phyloP scores from a whole-genome alignment of 305 asterid genomes.

The Solanum hybrid region DNA sequence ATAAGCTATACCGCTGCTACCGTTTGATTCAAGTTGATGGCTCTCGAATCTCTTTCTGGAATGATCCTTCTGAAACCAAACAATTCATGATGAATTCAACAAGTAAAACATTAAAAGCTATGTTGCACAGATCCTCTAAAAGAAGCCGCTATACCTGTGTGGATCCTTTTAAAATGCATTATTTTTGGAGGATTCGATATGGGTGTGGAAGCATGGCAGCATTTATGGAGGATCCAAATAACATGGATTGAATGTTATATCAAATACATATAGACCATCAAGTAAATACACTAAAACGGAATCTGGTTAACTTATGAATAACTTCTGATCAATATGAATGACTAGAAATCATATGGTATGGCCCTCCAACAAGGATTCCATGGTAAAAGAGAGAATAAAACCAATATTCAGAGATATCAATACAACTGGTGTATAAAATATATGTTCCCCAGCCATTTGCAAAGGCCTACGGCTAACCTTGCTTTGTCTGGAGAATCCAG shows the following conservation, averaged over 20 bases:
- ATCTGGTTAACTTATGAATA: background rate
- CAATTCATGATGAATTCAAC: slow-evolving; percentile 4
- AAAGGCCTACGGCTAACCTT: background rate
- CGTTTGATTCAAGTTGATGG: slow-evolving; percentile 56
- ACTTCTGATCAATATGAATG: background rate
- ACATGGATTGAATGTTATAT: background rate
- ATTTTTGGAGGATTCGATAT: background rate
- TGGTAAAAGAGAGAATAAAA: background rate
- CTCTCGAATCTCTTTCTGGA: slow-evolving; percentile 55
- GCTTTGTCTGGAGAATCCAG: background rate
- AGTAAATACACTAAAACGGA: background rate
- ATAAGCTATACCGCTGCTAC: slow-evolving; percentile 48
- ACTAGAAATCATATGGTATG: background rate
- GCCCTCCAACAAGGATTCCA: background rate
- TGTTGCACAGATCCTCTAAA: background rate
- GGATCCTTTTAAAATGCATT: background rate
- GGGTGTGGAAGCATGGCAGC: background rate
- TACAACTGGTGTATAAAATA: background rate
- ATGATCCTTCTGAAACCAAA: slow-evolving; percentile 51
- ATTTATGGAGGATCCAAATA: background rate
- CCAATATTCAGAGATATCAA: background rate
- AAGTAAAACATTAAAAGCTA: background rate
- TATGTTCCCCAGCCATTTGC: background rate
- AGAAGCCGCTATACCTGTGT: background rate
- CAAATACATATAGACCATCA: background rate